Conservation (phyloP, 1,139 yeast genomes). For the Pneumocystis sp. region DNA sequence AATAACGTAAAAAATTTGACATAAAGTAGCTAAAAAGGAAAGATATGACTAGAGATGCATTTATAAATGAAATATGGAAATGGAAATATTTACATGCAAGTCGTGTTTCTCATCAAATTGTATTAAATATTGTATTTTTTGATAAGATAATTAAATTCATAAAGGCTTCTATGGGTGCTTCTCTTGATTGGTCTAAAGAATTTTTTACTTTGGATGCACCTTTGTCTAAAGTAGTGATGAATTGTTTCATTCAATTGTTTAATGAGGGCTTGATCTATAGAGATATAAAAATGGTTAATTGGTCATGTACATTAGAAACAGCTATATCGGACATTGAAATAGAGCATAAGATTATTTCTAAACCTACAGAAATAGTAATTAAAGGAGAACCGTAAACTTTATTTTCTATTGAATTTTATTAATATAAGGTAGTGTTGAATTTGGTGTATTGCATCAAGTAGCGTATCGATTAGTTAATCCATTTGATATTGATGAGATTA, state of each 20-base stretch:
- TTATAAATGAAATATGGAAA: slow-evolving; percentile 4
- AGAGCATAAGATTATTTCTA: not conserved
- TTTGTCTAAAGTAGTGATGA: slow-evolving; percentile 8
- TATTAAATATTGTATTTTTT: not conserved
- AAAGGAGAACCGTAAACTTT: not conserved
- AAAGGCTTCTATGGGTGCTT: slow-evolving; percentile 8
- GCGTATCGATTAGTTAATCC: slow-evolving; percentile 6
- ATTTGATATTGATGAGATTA: not conserved
- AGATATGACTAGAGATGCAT: slow-evolving; percentile 5
- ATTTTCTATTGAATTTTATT: not conserved
- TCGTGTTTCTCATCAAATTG: slow-evolving; percentile 1
- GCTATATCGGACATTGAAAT: slow-evolving; percentile 14
- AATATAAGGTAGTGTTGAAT: slow-evolving; percentile 4
- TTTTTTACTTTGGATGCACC: slow-evolving; percentile 11
- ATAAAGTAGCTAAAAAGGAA: not conserved
- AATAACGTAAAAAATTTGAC: not conserved
- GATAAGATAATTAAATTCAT: not conserved
- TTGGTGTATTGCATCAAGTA: slow-evolving; percentile 10
- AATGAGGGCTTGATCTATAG: slow-evolving; percentile 10
- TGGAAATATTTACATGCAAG: not conserved
- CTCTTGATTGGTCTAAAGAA: slow-evolving; percentile 10
- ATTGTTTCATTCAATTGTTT: slow-evolving; percentile 9
- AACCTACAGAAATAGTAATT: not conserved
- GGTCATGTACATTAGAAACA: slow-evolving; percentile 10
- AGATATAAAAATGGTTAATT: slow-evolving; percentile 12